Conservation (phyloP, 1,284 basidiomycete species). For the Tremellales sp. region DNA sequence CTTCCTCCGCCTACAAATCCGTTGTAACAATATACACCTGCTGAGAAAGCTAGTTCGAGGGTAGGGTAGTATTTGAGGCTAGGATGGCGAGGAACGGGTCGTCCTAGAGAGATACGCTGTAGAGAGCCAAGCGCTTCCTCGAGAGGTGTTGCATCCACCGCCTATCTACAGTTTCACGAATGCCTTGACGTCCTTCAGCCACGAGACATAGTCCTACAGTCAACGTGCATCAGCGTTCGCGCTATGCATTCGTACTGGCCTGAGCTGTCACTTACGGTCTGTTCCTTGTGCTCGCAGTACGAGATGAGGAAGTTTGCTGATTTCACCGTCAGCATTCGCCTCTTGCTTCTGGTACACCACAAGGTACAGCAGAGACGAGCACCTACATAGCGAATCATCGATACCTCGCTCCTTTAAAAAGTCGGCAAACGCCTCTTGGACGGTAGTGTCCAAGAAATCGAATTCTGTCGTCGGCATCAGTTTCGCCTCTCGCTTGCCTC, state of each 20-base stretch:
- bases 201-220: constrained; percentile 81
- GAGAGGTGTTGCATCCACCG: too few species aligned
- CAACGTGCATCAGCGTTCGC: constrained; percentile 3
- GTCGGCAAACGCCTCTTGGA: constrained; percentile 82
- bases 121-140: too few species aligned
- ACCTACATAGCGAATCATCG: constrained; percentile 64
- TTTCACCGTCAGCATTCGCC: neutral
- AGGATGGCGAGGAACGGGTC: too few species aligned
- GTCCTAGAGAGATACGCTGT: too few species aligned
- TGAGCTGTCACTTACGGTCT: constrained; percentile 57
- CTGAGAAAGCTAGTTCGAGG: too few species aligned
- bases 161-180: constrained; percentile 70
- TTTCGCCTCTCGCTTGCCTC: neutral
- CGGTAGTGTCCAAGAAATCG: constrained; percentile 77
- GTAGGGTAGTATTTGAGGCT: too few species aligned
- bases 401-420: constrained; percentile 84
- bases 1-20: too few species aligned
- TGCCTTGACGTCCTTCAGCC: constrained; percentile 77
- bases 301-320: constrained; percentile 70
- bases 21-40: too few species aligned
- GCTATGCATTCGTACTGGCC: neutral
- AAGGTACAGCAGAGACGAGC: constrained; percentile 34
- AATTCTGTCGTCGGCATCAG: constrained; percentile 53
- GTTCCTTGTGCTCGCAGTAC: constrained; percentile 83
- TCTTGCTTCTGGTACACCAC: constrained; percentile 6